Percentiles rank a stretch among this genome's conserved stretches.
These are phyloP conservation scores for Prunus armeniaca DNA, from an alignment of 306 rosid genomes.

Conservation along the genomic window DNA sequence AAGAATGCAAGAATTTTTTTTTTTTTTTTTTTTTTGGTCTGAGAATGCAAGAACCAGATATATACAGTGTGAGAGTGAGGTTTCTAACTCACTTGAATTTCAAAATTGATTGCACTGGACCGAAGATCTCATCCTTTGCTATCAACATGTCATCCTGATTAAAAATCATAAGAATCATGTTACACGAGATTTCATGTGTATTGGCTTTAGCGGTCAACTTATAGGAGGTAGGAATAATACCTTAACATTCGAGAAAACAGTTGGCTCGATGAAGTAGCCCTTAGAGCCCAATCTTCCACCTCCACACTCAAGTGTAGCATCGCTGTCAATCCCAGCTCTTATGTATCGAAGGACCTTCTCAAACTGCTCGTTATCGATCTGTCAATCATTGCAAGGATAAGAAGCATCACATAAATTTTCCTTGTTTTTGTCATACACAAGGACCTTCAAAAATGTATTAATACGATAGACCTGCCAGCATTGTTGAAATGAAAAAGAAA, in stretches of 20 bases:
- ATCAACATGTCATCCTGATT: constrained; percentile 84
- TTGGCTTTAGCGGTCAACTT: neutral
- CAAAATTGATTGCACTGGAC: constrained; percentile 88
- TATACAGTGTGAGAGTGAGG: neutral
- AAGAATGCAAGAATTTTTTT: neutral
- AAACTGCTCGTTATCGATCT: constrained; percentile 81
- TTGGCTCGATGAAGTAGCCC: constrained; percentile 87
- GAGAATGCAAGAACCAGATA: neutral
- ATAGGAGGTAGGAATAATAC: constrained; percentile 25
- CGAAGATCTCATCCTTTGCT: constrained; percentile 92
- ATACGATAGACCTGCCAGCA: neutral
- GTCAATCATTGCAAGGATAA: constrained; percentile 17
- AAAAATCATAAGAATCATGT: constrained; percentile 16
- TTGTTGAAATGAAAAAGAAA: neutral
- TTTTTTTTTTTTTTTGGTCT: too few species aligned
- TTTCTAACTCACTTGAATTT: constrained; percentile 73
- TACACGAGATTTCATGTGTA: constrained; percentile 7
- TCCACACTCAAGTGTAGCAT: constrained; percentile 87
- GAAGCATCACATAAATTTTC: constrained; percentile 1
- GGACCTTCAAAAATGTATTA: neutral
- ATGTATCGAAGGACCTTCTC: constrained; percentile 74
- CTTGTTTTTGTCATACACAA: neutral
- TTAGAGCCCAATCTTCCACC: constrained; percentile 75
- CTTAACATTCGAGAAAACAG: constrained; percentile 94
- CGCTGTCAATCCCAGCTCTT: constrained; percentile 64